Base-by-base conservation (phyloP, 2,329 filamentous ascomycete species). In the Cladosporium sp. region DNA sequence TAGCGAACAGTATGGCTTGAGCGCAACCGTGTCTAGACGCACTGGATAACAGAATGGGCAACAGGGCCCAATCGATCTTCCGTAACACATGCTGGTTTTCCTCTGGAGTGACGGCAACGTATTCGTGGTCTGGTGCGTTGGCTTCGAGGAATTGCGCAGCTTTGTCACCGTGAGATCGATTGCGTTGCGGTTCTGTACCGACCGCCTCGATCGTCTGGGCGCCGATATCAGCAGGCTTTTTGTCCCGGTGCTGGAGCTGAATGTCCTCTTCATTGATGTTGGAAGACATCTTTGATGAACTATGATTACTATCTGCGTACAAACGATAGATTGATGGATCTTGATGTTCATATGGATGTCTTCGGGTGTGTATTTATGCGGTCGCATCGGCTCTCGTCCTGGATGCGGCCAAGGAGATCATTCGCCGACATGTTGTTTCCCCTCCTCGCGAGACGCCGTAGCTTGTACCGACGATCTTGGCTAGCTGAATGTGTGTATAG, bases 21-120 rank as follows among this genome's bases (percentile, higher is more conserved):
- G n/a, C n/a, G 8, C 32, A 7, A 35, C 7, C 32, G 13, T 35
- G 8, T 35, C 32, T 35, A 35, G 13, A 35, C 32, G 13, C 13
- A n/a, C n/a, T n/a, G n/a, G 15, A n/a, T 20, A 86, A 73, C 58
- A 87, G 79, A 55, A 82, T 76, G 0, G 81, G 80, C 12, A 83
- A 70, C 20, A 83, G 74, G 51, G 74, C 68, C 22, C 78, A 65
- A 64, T 83, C 80, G 56, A 83, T 82, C 61, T 74, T 75, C 25
- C 75, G 74, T 37, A 83, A 69, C 5, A 83, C 75, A 39, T 76
- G 73, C 51, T 73, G 73, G 67, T 84, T 82, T 62, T 83, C 81
- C 49, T 76, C 77, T 0, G 77, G 71, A 0, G 80, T 80, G 6
- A 84, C 75, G 39, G 77, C 65, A 34, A 82, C 73, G 2, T 73